Evolutionary conservation across 208 protist genomes (phyloP).

Genomic region (Blechomonas ayalai): DNA sequence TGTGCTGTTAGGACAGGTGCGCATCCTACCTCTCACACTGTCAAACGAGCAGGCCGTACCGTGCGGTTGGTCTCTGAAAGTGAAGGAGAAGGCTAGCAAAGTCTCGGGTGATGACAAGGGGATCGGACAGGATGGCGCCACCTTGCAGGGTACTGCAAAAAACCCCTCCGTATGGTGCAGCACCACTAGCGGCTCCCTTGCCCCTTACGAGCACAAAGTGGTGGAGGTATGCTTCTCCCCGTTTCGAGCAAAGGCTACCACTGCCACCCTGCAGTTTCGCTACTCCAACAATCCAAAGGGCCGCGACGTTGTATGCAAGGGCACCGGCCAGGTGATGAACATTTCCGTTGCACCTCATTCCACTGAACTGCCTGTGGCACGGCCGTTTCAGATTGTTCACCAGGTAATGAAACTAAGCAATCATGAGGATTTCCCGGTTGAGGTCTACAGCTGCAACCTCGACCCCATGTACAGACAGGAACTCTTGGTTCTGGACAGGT

Average conservation of each 20-base stretch:
- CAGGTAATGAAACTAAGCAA: slow-evolving; percentile 73
- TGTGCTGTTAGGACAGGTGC: slow-evolving; percentile 78
- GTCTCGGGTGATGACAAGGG: background rate
- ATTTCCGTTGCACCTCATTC: slow-evolving; percentile 34
- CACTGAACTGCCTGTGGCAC: slow-evolving; percentile 57
- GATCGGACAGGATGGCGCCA: slow-evolving; percentile 1
- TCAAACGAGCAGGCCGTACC: slow-evolving; percentile 82
- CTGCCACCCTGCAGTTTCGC: slow-evolving; percentile 36
- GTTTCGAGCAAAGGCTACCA: slow-evolving; percentile 7
- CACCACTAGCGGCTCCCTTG: slow-evolving; percentile 58
- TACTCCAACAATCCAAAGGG: slow-evolving; percentile 54
- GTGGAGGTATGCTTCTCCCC: slow-evolving; percentile 71
- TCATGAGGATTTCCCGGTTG: slow-evolving; percentile 72
- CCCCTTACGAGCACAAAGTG: slow-evolving; percentile 35
- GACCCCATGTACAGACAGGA: slow-evolving; percentile 71
- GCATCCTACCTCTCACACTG: slow-evolving; percentile 78
- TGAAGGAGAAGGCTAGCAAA: slow-evolving; percentile 21
- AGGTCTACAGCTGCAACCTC: slow-evolving; percentile 84
- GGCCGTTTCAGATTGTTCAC: slow-evolving; percentile 62
- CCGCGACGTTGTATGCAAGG: slow-evolving; percentile 36
- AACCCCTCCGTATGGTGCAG: slow-evolving; percentile 18
- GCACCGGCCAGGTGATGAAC: slow-evolving; percentile 19
- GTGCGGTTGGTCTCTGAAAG: slow-evolving; percentile 82
- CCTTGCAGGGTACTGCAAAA: background rate
- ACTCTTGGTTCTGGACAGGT: slow-evolving; percentile 45